Conservation (phyloP, 2,329 filamentous ascomycete species). For the Colletotrichum lini region DNA sequence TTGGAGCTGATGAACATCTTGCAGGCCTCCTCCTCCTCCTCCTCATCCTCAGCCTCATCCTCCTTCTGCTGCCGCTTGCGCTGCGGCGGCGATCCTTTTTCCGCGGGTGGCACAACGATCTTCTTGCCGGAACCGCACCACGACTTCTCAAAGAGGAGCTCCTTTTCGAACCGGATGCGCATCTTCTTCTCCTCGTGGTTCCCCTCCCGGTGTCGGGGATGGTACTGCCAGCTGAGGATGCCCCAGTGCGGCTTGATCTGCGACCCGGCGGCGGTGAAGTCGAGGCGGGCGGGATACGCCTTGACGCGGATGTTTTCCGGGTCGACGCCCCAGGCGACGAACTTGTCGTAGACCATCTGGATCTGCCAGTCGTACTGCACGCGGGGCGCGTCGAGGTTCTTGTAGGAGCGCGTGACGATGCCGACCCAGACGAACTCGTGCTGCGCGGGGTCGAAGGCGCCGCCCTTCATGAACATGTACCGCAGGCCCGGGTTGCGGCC, state of each 20-base stretch:
- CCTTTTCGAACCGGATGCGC: constrained; percentile 32
- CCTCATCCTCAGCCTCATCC: too few species aligned
- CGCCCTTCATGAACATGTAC: neutral
- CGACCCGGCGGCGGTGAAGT: neutral
- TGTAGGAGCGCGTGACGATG: constrained; percentile 22
- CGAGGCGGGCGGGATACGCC: neutral
- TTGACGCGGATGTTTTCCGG: constrained; percentile 10
- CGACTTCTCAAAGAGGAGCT: constrained; percentile 48
- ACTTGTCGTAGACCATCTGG: constrained; percentile 1
- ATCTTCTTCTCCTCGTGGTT: constrained; percentile 11
- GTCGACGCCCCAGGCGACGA: constrained; percentile 14
- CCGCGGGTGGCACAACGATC: too few species aligned
- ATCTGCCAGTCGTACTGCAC: constrained; percentile 21
- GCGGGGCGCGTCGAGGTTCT: neutral
- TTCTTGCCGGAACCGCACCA: constrained; percentile 38
- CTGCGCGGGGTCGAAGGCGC: constrained; percentile 23
- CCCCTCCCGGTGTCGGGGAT: constrained; percentile 17
- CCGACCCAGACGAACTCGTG: constrained; percentile 29
- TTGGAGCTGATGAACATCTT: neutral
- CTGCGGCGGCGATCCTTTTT: too few species aligned
- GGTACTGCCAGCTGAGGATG: constrained; percentile 37
- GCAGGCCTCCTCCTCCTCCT: constrained; percentile 8
- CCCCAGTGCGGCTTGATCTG: constrained; percentile 10
- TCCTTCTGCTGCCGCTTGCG: too few species aligned
- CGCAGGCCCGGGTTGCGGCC: constrained; percentile 27